Evolutionary conservation across 2,329 filamentous ascomycete species (phyloP).

Genomic region (Calonectria ilicicola): DNA sequence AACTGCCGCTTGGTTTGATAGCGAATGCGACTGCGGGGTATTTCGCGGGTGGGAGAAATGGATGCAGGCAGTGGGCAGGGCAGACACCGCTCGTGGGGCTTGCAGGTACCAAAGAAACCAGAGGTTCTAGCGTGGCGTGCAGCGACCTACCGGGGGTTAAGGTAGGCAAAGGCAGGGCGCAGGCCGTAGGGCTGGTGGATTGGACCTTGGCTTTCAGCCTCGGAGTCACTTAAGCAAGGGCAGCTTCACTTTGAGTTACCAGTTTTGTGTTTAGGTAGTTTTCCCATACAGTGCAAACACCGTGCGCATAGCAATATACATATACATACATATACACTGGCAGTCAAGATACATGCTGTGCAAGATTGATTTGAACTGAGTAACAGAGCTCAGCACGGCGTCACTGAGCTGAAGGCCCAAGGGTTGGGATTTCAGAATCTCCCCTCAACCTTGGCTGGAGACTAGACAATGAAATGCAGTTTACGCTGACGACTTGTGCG

Average conservation of each 20-base stretch:
- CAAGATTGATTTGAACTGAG: neutral
- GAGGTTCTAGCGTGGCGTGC: conserved; percentile 1
- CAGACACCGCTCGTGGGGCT: conserved; percentile 17
- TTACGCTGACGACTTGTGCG: neutral
- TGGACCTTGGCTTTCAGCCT: conserved; percentile 8
- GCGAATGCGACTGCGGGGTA: conserved; percentile 28
- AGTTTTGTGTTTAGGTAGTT: neutral
- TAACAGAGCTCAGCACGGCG: no score
- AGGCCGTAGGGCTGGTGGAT: conserved; percentile 9
- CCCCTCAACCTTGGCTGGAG: neutral
- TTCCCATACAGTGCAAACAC: neutral
- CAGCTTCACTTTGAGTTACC: neutral
- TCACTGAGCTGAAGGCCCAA: neutral
- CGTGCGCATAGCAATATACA: neutral
- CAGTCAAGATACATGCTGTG: no score
- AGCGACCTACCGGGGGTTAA: conserved; percentile 10
- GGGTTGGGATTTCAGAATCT: neutral
- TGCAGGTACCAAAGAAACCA: neutral
- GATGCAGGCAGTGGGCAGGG: conserved; percentile 9
- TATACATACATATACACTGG: no score
- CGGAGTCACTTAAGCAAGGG: neutral
- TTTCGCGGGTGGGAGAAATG: conserved; percentile 22
- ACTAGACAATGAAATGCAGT: neutral
- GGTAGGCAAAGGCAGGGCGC: conserved; percentile 5
- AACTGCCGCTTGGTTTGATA: neutral